Evolutionary conservation across 352 stramenopile species (phyloP).

Genomic region (Sclerospora graminicola): DNA sequence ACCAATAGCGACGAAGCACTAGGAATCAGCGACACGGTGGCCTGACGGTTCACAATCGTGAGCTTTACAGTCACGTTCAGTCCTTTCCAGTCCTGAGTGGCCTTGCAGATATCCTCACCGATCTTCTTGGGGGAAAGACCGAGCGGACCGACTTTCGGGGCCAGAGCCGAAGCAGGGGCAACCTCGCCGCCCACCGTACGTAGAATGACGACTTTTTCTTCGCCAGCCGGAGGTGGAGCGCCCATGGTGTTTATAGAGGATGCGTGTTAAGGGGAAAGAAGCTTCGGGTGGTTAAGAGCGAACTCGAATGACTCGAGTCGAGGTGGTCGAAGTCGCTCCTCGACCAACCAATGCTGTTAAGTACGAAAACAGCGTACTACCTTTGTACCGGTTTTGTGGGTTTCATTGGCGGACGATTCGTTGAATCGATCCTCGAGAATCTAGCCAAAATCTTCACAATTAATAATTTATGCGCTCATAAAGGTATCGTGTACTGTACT

Average conservation of each 20-base stretch:
- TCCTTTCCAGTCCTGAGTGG: slow-evolving; percentile 99
- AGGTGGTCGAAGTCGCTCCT: slow-evolving; percentile 11
- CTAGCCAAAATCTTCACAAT: no score
- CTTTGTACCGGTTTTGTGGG: no score
- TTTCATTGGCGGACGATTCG: no score
- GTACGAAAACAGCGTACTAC: slow-evolving; percentile 15
- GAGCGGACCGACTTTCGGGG: slow-evolving; percentile 99
- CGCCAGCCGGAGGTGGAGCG: slow-evolving; percentile 79
- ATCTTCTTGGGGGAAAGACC: slow-evolving; percentile 99
- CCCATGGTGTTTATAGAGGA: slow-evolving; percentile 89
- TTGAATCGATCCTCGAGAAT: no score
- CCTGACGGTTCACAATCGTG: slow-evolving; percentile 98
- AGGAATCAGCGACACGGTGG: slow-evolving; percentile 95
- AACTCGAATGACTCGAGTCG: slow-evolving; percentile 21
- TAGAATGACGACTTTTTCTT: slow-evolving; percentile 94
- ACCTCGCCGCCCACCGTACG: slow-evolving; percentile 98
- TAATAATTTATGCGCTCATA: no score
- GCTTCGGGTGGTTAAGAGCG: slow-evolving; percentile 26
- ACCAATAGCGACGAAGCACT: slow-evolving; percentile 98
- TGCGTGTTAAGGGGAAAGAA: slow-evolving; percentile 25
- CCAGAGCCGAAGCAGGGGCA: slow-evolving; percentile 95
- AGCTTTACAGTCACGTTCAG: slow-evolving; percentile 99
- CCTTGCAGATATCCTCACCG: slow-evolving; percentile 99
- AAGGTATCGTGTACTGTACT: no score
- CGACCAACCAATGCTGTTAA: slow-evolving; percentile 25